phyloP scores from a whole-genome alignment of 345 rosid species.

The Eutrema heterophyllum region DNA sequence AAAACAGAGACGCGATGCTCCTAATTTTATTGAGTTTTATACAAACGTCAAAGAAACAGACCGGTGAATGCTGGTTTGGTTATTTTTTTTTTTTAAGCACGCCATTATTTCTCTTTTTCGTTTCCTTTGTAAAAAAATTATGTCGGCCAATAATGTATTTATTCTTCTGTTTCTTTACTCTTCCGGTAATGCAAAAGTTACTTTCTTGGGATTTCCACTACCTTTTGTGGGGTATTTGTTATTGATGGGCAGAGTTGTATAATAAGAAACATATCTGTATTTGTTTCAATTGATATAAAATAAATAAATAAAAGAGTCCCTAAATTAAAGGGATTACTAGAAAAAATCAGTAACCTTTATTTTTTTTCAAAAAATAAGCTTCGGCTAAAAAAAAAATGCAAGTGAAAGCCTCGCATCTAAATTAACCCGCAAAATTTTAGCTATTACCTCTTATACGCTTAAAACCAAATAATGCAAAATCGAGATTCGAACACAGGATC shows the following conservation, averaged over 20 bases:
- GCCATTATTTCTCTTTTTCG: conserved; percentile 4
- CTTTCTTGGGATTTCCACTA: conserved; percentile 27
- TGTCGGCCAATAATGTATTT: conserved; percentile 25
- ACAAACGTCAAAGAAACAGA: not conserved
- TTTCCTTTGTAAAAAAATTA: not conserved
- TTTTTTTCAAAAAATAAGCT: too few species aligned
- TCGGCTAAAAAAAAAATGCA: too few species aligned
- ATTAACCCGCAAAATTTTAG: too few species aligned
- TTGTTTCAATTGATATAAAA: too few species aligned
- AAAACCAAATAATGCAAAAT: too few species aligned
- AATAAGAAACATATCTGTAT: conserved; percentile 2
- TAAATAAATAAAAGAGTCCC: too few species aligned
- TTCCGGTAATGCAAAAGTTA: conserved; percentile 21
- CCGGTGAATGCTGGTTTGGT: conserved; percentile 1
- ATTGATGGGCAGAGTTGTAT: conserved; percentile 20
- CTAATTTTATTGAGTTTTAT: not conserved
- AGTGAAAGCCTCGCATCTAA: too few species aligned
- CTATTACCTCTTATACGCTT: too few species aligned
- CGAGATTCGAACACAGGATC: too few species aligned
- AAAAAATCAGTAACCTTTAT: too few species aligned
- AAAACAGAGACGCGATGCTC: not conserved
- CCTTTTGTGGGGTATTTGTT: conserved; percentile 30
- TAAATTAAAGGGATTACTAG: too few species aligned
- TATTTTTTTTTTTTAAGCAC: conserved; percentile 6
- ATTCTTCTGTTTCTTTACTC: conserved; percentile 22